Percentiles rank a stretch among this genome's conserved stretches.
These are phyloP conservation scores for Agrocybe pediades DNA, from an alignment of 768 basidiomycete species.

Conservation along the genomic window DNA sequence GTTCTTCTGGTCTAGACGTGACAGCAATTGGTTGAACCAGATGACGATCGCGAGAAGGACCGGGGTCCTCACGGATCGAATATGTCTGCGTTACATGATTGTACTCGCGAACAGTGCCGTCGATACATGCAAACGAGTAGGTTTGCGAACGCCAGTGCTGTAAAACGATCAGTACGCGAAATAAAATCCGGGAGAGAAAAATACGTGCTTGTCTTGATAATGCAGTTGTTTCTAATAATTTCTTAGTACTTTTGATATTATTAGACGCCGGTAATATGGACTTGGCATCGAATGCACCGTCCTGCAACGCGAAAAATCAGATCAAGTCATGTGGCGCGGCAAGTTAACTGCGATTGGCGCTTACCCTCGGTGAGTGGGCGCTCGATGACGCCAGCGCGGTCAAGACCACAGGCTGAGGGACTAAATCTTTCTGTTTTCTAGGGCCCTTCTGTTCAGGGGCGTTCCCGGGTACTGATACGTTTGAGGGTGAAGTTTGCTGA, in stretches of 20 bases:
- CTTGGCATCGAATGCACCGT: slow-evolving; percentile 16
- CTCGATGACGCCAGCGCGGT: background rate
- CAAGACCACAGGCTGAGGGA: background rate
- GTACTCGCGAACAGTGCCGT: slow-evolving; percentile 12
- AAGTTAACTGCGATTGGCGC: no score
- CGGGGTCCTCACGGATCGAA: background rate
- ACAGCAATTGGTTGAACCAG: background rate
- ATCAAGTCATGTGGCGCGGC: no score
- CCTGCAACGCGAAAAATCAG: slow-evolving; percentile 7
- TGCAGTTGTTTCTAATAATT: slow-evolving; percentile 12
- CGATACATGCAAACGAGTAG: slow-evolving; percentile 14
- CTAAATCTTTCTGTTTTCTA: background rate
- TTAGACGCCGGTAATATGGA: slow-evolving; percentile 20
- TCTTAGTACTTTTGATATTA: slow-evolving; percentile 15
- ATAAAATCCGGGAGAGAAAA: background rate
- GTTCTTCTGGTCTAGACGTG: background rate
- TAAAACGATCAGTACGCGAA: background rate
- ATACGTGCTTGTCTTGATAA: slow-evolving; percentile 16
- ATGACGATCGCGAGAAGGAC: background rate
- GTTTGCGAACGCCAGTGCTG: slow-evolving; percentile 3
- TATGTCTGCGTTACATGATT: background rate
- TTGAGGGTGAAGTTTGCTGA: background rate
- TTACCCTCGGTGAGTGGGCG: no score
- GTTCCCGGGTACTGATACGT: no score
- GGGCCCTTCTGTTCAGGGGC: background rate